phyloP scores from a whole-genome alignment of 2,329 filamentous ascomycete genomes.

The Trichophyton mentagrophytes region DNA sequence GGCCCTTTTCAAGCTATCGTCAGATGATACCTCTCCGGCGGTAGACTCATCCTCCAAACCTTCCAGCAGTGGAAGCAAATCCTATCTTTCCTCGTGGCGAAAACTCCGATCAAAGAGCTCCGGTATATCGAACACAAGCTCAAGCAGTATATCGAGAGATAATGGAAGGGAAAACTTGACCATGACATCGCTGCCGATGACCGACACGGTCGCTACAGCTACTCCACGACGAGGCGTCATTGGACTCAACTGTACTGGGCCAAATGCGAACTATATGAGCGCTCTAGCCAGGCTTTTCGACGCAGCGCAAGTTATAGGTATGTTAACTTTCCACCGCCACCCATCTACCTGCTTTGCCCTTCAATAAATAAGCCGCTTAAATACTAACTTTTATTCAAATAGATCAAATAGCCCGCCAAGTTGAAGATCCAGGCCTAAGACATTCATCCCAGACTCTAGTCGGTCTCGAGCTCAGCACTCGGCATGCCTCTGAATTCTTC shows the following conservation, averaged over 20 bases:
- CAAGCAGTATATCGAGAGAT: slow-evolving; percentile 25
- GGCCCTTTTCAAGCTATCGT: slow-evolving; percentile 52
- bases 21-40: slow-evolving; percentile 1
- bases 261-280: slow-evolving; percentile 82
- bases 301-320: slow-evolving; percentile 83
- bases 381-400: slow-evolving; percentile 6
- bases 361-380: too few relatives aligned
- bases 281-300: slow-evolving; percentile 84
- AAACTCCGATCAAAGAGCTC: slow-evolving; percentile 84
- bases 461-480: slow-evolving; percentile 80
- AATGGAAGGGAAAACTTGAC: slow-evolving; percentile 47
- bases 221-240: slow-evolving; percentile 59
- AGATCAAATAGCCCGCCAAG: slow-evolving; percentile 94
- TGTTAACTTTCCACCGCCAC: slow-evolving; percentile 23
- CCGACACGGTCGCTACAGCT: slow-evolving; percentile 45
- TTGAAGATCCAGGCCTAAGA: slow-evolving; percentile 84
- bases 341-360: too few relatives aligned
- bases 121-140: slow-evolving; percentile 33
- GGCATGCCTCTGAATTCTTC: slow-evolving; percentile 94
- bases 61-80: slow-evolving; percentile 50
- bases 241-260: slow-evolving; percentile 61
- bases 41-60: slow-evolving; percentile 36
- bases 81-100: slow-evolving; percentile 74
- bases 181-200: slow-evolving; percentile 71
- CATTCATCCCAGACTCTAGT: slow-evolving; percentile 91